Conservation (phyloP, 2,329 filamentous ascomycete species). For the Metarhizium rileyi region DNA sequence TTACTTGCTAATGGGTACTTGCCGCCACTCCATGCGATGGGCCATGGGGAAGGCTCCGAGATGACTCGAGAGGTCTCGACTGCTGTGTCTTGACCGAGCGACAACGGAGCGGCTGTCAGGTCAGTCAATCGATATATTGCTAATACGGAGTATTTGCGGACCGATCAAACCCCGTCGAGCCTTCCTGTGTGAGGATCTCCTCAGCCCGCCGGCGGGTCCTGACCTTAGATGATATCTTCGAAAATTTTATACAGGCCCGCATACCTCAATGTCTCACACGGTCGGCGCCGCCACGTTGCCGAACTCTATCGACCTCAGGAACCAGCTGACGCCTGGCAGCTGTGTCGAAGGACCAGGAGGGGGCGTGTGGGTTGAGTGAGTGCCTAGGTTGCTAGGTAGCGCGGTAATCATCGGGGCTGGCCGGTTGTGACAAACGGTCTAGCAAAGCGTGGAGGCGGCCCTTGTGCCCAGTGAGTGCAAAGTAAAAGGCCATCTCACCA, state of each 20-base stretch:
- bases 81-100: neutral
- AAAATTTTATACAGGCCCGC: too few species aligned
- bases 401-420: constrained; percentile 12
- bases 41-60: neutral
- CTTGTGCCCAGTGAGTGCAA: neutral
- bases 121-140: neutral
- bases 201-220: too few species aligned
- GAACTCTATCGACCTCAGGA: neutral
- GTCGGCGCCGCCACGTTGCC: neutral
- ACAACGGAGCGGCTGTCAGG: constrained; percentile 3
- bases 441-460: neutral
- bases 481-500: too few species aligned
- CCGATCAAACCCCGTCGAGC: neutral
- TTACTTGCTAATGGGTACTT: too few species aligned
- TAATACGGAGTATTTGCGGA: neutral
- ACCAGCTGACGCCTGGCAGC: neutral
- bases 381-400: neutral
- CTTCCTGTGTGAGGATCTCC: neutral
- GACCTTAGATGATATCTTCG: too few species aligned
- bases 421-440: neutral
- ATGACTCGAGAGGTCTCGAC: constrained; percentile 1
- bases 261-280: neutral
- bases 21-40: too few species aligned
- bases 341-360: too few species aligned
- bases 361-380: too few species aligned